A percentile compares a stretch with the other conserved stretches of the same genome.
phyloP scores from a whole-genome alignment of 805 yeast species.

The Wickerhamiella alocasiicola region DNA sequence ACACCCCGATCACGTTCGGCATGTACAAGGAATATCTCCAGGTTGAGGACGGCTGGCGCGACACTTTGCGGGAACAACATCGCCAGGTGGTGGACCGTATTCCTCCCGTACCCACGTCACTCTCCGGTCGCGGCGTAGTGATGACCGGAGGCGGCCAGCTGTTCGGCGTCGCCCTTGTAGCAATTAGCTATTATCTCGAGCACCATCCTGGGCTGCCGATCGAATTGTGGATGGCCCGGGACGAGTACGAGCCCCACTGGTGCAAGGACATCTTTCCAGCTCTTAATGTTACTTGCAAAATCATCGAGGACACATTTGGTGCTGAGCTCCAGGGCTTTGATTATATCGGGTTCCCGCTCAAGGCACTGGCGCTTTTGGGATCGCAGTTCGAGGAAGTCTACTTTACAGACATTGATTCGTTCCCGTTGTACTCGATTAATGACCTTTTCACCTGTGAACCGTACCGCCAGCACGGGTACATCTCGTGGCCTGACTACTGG shows the following conservation, averaged over 20 bases:
- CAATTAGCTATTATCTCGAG: constrained; percentile 52
- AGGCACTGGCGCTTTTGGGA: constrained; percentile 55
- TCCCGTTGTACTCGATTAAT: constrained; percentile 57
- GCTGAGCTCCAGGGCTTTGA: constrained; percentile 34
- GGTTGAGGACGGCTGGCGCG: neutral
- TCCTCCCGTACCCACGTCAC: neutral
- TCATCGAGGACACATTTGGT: constrained; percentile 51
- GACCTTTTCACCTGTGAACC: constrained; percentile 45
- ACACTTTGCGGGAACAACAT: constrained; percentile 3
- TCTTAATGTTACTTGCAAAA: constrained; percentile 59
- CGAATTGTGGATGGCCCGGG: constrained; percentile 67
- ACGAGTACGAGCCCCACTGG: constrained; percentile 58
- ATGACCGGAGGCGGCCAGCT: constrained; percentile 73
- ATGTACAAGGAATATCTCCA: constrained; percentile 1
- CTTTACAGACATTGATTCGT: constrained; percentile 63
- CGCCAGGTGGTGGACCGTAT: constrained; percentile 1
- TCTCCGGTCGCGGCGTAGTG: constrained; percentile 41
- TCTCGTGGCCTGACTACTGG: constrained; percentile 85
- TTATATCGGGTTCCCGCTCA: constrained; percentile 55
- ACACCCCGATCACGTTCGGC: constrained; percentile 4
- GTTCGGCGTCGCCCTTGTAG: constrained; percentile 55
- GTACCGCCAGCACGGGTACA: constrained; percentile 38
- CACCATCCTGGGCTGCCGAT: constrained; percentile 58
- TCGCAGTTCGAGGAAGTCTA: constrained; percentile 64
- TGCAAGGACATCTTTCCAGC: constrained; percentile 53